phyloP scores from a whole-genome alignment of 257 asterid species.

The Schizonepeta tenuifolia region DNA sequence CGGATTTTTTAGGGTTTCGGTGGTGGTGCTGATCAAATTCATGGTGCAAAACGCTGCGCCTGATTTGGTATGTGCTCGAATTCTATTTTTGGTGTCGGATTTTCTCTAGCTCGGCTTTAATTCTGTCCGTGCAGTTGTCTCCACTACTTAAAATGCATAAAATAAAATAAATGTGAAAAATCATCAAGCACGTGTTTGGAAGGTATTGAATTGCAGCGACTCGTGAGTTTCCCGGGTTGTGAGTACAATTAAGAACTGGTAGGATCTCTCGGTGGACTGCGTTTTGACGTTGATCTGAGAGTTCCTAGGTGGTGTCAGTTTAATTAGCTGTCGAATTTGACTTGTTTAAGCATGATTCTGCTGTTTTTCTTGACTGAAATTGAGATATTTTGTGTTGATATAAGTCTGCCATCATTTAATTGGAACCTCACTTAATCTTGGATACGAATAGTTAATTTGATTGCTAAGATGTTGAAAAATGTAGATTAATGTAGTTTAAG shows the following conservation, averaged over 20 bases:
- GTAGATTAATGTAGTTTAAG: not conserved
- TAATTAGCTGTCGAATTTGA: conserved; percentile 11
- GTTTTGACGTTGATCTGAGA: conserved; percentile 33
- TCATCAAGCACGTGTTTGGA: conserved; percentile 23
- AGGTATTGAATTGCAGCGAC: conserved; percentile 30
- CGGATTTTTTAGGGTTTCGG: conserved; percentile 52
- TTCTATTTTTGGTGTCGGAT: conserved; percentile 31
- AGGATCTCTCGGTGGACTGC: conserved; percentile 35
- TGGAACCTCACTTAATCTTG: not conserved
- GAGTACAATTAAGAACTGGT: not conserved
- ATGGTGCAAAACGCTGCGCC: conserved; percentile 30
- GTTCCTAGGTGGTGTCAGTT: no score
- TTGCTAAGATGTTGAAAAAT: conserved; percentile 6
- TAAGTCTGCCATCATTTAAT: conserved; percentile 3
- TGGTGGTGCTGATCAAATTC: conserved; percentile 28
- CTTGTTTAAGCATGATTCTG: conserved; percentile 20
- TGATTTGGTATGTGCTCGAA: conserved; percentile 32
- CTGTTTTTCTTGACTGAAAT: not conserved
- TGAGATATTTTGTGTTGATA: not conserved
- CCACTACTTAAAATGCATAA: not conserved
- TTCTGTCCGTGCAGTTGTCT: conserved; percentile 26
- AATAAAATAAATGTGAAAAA: conserved; percentile 20
- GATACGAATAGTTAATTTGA: not conserved
- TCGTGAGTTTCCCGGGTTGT: not conserved
- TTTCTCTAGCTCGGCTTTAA: conserved; percentile 20